phyloP scores from a whole-genome alignment of 768 basidiomycete genomes.

The Tricholoma furcatifolium region DNA sequence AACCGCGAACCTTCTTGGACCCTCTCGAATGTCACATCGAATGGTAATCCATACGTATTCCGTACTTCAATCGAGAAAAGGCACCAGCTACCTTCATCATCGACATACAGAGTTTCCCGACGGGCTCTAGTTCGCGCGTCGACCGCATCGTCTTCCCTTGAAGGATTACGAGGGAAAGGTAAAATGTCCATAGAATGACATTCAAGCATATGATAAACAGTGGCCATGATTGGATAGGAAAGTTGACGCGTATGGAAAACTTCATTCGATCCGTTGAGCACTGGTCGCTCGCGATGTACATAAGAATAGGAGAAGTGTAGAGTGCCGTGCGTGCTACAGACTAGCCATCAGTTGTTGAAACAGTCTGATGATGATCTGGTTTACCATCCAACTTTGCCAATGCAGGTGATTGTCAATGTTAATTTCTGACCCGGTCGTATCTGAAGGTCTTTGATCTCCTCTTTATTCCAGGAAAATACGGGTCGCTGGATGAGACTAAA shows the following conservation, averaged over 20 bases:
- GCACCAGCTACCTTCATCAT: constrained; percentile 71
- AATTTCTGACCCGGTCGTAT: constrained; percentile 73
- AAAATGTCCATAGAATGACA: constrained; percentile 81
- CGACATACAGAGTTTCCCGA: constrained; percentile 34
- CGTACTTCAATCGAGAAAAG: constrained; percentile 87
- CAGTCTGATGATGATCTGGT: constrained; percentile 24
- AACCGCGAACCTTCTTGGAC: constrained; percentile 54
- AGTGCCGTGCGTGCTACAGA: constrained; percentile 68
- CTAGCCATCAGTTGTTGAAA: constrained; percentile 13
- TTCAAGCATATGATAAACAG: constrained; percentile 95
- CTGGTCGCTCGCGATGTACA: constrained; percentile 44
- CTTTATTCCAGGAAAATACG: constrained; percentile 74
- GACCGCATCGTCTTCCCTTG: constrained; percentile 18
- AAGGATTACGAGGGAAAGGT: constrained; percentile 45
- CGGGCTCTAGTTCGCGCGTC: constrained; percentile 21
- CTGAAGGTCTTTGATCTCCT: constrained; percentile 48
- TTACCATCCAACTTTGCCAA: constrained; percentile 92
- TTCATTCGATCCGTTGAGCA: constrained; percentile 29
- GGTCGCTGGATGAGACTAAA: constrained; percentile 74
- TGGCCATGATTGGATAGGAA: constrained; percentile 85
- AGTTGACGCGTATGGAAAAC: constrained; percentile 86
- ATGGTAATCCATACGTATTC: constrained; percentile 89
- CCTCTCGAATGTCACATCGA: constrained; percentile 80
- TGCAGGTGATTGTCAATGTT: constrained; percentile 68
- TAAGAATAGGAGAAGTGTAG: constrained; percentile 85